Evolutionary conservation across 768 basidiomycete species (phyloP).

Genomic region (Tulasnella sp.): DNA sequence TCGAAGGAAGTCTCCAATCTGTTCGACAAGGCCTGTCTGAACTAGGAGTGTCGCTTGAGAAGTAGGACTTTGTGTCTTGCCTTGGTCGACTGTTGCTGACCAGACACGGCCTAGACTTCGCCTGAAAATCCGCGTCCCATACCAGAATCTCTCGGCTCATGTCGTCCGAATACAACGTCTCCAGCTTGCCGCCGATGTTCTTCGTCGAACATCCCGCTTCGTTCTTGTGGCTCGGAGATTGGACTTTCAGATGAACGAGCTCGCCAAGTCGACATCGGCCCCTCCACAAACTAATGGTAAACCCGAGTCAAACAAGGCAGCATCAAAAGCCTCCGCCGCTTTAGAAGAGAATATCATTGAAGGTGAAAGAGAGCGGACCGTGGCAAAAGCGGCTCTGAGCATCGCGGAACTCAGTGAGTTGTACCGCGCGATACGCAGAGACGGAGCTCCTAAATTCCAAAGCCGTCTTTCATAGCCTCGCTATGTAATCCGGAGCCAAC

Average conservation of each 20-base stretch:
- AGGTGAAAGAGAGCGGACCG: slow-evolving; percentile 81
- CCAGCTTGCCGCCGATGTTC: slow-evolving; percentile 80
- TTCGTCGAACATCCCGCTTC: slow-evolving; percentile 84
- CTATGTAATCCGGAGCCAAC: slow-evolving; percentile 12
- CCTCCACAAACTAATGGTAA: slow-evolving; percentile 25
- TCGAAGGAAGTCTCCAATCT: slow-evolving; percentile 68
- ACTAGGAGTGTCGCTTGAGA: slow-evolving; percentile 74
- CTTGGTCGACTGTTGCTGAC: slow-evolving; percentile 31
- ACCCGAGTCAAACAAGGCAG: neutral
- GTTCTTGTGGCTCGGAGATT: slow-evolving; percentile 79
- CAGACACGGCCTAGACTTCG: slow-evolving; percentile 62
- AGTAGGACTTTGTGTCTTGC: slow-evolving; percentile 51
- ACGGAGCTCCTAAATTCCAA: neutral
- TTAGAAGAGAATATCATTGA: slow-evolving; percentile 44
- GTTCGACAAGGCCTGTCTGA: slow-evolving; percentile 73
- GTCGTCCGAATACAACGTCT: slow-evolving; percentile 76
- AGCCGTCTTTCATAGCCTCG: neutral
- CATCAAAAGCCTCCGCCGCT: slow-evolving; percentile 13
- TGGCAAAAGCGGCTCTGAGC: slow-evolving; percentile 93
- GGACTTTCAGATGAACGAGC: slow-evolving; percentile 81
- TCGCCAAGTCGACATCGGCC: slow-evolving; percentile 45
- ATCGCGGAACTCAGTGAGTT: slow-evolving; percentile 85
- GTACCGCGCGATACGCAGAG: neutral
- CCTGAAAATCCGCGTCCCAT: slow-evolving; percentile 82
- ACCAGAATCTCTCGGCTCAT: slow-evolving; percentile 69